A percentile compares a stretch with the other conserved stretches of the same genome.
phyloP scores from a whole-genome alignment of 75 land plant species.

The Adiantum capillusveneris region DNA sequence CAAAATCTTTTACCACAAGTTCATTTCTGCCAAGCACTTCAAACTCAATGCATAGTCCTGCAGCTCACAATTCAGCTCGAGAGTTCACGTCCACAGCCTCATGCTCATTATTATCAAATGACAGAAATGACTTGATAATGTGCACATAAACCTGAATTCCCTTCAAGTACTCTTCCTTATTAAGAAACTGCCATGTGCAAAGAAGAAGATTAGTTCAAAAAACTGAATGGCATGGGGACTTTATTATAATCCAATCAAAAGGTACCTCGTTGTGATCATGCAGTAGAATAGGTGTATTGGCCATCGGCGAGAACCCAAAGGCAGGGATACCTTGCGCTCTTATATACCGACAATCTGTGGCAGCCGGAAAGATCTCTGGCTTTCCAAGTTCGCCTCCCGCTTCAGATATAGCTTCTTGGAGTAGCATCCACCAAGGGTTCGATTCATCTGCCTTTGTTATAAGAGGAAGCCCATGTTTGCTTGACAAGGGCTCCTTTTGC shows the following conservation, averaged over 20 bases:
- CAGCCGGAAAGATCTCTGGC: constrained; percentile 89
- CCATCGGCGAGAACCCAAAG: constrained; percentile 95
- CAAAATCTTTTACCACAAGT: too few relatives aligned
- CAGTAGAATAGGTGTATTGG: constrained; percentile 79
- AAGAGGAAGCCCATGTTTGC: constrained; percentile 48
- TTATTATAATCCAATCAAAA: neutral
- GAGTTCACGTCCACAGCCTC: constrained; percentile 10
- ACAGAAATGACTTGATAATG: constrained; percentile 64
- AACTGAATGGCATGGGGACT: neutral
- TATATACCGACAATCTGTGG: constrained; percentile 82
- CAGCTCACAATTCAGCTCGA: constrained; percentile 35
- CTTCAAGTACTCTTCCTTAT: constrained; percentile 72
- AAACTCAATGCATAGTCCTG: too few relatives aligned
- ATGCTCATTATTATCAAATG: constrained; percentile 20
- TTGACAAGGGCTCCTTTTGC: constrained; percentile 31
- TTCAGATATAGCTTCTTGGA: constrained; percentile 57
- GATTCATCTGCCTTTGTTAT: constrained; percentile 57
- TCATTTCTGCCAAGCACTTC: too few relatives aligned
- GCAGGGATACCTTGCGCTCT: constrained; percentile 71
- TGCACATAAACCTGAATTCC: constrained; percentile 78
- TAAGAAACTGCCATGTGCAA: constrained; percentile 57
- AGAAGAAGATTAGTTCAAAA: neutral
- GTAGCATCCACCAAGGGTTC: constrained; percentile 87
- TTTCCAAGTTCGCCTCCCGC: constrained; percentile 64
- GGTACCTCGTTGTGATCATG: constrained; percentile 99